Percentiles rank a stretch among this genome's conserved stretches.
Evolutionary conservation across 106 monocot genomes (phyloP).

Genomic region (Xerophyta viscosa): DNA sequence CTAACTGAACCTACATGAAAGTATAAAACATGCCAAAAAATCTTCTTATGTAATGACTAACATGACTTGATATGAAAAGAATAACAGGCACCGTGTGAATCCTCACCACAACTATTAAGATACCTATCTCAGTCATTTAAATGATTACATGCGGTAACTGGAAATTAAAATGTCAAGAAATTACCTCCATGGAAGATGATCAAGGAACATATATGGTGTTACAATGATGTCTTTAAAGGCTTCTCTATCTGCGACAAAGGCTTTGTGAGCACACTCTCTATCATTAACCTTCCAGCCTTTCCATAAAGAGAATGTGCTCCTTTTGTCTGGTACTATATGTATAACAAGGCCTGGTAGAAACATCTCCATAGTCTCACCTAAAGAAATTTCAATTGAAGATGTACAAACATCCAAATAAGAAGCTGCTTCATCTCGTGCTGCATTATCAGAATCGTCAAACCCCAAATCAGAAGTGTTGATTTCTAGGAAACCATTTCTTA

Average conservation of each 20-base stretch:
- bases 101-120: neutral
- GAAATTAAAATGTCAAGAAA: neutral
- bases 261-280: conserved; percentile 34
- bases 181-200: conserved; percentile 99
- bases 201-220: conserved; percentile 91
- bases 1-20: too few species aligned
- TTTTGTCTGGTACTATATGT: conserved; percentile 60
- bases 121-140: neutral
- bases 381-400: conserved; percentile 13
- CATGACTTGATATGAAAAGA: too few species aligned
- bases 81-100: too few species aligned
- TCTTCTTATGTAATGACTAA: too few species aligned
- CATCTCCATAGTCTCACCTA: conserved; percentile 53
- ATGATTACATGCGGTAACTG: neutral
- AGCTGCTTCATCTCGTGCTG: conserved; percentile 4
- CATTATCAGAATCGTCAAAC: conserved; percentile 9
- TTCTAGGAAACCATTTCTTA: conserved; percentile 2
- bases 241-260: conserved; percentile 65
- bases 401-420: conserved; percentile 3
- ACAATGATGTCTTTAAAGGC: conserved; percentile 70
- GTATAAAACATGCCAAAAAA: too few species aligned
- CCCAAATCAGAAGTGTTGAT: neutral
- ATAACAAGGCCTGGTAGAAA: conserved; percentile 79
- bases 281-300: conserved; percentile 42
- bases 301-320: conserved; percentile 43